Evolutionary conservation across 495 filamentous ascomycete genomes (phyloP).

Genomic region (Stereocaulon alpinum): DNA sequence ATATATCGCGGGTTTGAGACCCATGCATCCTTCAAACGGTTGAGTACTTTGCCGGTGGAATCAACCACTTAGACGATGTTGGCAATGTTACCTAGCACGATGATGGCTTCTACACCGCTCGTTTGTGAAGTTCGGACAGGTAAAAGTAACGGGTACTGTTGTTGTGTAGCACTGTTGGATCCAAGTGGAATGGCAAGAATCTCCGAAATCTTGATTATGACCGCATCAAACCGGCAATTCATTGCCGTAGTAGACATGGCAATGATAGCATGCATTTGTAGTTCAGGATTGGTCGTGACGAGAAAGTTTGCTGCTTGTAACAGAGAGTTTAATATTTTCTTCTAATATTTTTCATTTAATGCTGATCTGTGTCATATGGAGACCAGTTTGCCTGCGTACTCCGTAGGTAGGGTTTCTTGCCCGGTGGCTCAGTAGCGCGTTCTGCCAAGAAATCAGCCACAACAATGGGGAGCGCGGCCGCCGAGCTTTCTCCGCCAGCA

Average conservation of each 20-base stretch:
- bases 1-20: background rate
- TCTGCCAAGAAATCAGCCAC: slow-evolving; percentile 2
- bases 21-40: background rate
- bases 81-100: background rate
- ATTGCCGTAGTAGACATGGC: slow-evolving; percentile 3
- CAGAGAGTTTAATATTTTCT: background rate
- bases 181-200: background rate
- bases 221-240: slow-evolving; percentile 8
- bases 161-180: too few relatives aligned
- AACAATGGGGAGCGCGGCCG: slow-evolving; percentile 3
- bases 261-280: background rate
- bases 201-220: slow-evolving; percentile 14
- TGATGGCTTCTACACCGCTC: background rate
- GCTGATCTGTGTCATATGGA: background rate
- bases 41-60: background rate
- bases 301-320: background rate
- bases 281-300: background rate
- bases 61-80: background rate
- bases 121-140: too few relatives aligned
- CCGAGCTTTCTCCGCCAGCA: background rate
- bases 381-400: background rate
- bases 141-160: too few relatives aligned
- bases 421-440: slow-evolving; percentile 8
- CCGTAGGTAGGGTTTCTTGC: background rate
- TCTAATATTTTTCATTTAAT: background rate